Base-by-base conservation (phyloP, 2,329 filamentous ascomycete species). In the Alternaria dauci region DNA sequence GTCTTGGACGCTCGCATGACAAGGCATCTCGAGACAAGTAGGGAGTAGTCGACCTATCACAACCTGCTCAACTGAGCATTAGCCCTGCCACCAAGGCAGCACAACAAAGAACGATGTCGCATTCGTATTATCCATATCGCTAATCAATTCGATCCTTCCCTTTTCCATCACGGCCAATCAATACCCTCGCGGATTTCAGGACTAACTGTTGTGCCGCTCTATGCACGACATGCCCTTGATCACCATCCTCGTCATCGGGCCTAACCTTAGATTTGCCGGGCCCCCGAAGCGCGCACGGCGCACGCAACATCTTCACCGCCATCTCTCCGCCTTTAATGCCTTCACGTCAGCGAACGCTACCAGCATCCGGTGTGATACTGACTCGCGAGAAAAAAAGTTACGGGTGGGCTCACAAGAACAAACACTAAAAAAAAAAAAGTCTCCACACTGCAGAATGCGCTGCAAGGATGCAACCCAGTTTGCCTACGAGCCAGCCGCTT, bases 251-350 rank as follows among this genome's bases (percentile, higher is more conserved):
- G 52, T 56, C 58, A 60, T 60, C 52, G 52, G 57, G 28, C 56
- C 56, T 58, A 55, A 59, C 46, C 53, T 55, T 51, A 59, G 58
- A 51, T 44, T 51, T 61, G 55, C 63, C 63, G 61, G 38, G 52
- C 62, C 71, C 70, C 66, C 70, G 71, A 59, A 41, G 42, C 46
- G 51, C n/a, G 59, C 54, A 63, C 52, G 55, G 36, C 23, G 58
- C 54, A 63, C 51, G 54, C 32, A 63, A 44, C 32, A 58, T 50
- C 67, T 61, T 67, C 68, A 73, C 71, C 71, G 71, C 69, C 63
- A 61, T 52, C 59, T 65, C 56, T 43, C 25, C 41, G 30, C 48
- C 32, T 38, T 47, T 34, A 12, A 26, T 32, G 41, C 42, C 41
- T 39, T 16, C 39, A 52, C 51, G 20, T 47, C 44, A 44, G 50